Base-by-base conservation (phyloP, 345 rosid genomes). In the Brassica carinata region DNA sequence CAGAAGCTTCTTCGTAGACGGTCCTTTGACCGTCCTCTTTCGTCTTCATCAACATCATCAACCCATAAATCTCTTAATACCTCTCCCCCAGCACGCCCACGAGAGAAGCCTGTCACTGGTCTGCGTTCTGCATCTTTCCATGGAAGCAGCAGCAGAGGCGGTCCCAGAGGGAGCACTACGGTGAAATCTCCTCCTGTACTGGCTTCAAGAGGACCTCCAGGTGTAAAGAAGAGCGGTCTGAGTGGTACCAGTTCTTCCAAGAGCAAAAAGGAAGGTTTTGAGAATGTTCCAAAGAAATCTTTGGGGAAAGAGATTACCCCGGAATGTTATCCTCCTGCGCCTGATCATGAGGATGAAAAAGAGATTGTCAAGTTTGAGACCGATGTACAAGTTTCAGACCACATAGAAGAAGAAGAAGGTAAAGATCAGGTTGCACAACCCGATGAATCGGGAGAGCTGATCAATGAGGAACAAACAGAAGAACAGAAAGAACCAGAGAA, bases 21-120 rank as follows among this genome's bases (percentile, higher is more conserved):
- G 79, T 94, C 98, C 17, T 86, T 90, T 10, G 98, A 94, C 77
- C 87, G 72, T 77, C 87, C 94, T 27, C 84, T 88, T 9, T 79
- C 97, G 0, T 36, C 90, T 43, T 68, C 87, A 2, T 77, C 94
- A 0, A 43, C 87, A 31, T 69, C 86, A 64, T 71, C 81, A 69
- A 78, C 59, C 15, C 63, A 34, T 0, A 90, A 77, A 63, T 67
- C 83, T 69, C 79, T 78, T 14, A 30, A 72, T 34, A 19, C 43
- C 53, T 88, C 74, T 67, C 69, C 89, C 79, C 57, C 15, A 14
- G 85, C 62, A 59, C 83, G 73, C 53, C 77, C 77, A 45, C 81
- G 75, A 79, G 36, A 84, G 18, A 85, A 82, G 57, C 43, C 83
- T 30, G 13, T 55, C 5, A 15, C 86, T 4, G 83, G 19, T 73